A percentile compares a stretch with the other conserved stretches of the same genome.
phyloP scores from a whole-genome alignment of 176 grass and related monocot species.

The Lolium rigidum region DNA sequence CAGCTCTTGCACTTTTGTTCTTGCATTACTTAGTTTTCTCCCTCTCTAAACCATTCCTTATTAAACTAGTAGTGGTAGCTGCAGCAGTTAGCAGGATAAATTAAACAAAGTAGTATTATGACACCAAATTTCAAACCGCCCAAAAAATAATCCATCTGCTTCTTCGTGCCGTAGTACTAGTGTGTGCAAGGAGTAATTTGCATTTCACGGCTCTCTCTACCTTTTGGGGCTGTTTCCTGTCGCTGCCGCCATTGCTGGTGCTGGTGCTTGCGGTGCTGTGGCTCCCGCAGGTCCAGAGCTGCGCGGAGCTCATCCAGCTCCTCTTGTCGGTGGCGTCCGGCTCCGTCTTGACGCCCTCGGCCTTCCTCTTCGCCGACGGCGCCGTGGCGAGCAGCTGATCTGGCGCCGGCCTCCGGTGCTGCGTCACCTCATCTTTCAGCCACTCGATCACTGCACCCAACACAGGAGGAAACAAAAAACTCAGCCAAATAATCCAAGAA shows the following conservation, averaged over 20 bases:
- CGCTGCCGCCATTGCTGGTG: constrained; percentile 37
- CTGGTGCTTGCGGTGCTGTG: constrained; percentile 3
- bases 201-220: constrained; percentile 22
- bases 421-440: constrained; percentile 72
- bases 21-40: background rate
- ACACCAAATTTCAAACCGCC: background rate
- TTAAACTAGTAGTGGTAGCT: background rate
- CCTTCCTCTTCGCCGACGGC: constrained; percentile 44
- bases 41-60: background rate
- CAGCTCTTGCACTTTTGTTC: background rate
- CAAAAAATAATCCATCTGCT: background rate
- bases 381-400: constrained; percentile 15
- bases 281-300: constrained; percentile 78
- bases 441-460: constrained; percentile 66
- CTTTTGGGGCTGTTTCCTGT: constrained; percentile 39
- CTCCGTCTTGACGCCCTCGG: constrained; percentile 37
- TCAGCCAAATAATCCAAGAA: background rate
- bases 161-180: background rate
- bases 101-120: background rate
- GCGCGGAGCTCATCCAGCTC: constrained; percentile 94
- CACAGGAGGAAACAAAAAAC: background rate
- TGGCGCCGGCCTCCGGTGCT: constrained; percentile 19
- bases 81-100: constrained; percentile 8
- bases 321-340: constrained; percentile 69
- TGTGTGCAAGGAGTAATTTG: no score